Base-by-base conservation (phyloP, 441 rosid species). In the Arabidopsis hybrid region DNA sequence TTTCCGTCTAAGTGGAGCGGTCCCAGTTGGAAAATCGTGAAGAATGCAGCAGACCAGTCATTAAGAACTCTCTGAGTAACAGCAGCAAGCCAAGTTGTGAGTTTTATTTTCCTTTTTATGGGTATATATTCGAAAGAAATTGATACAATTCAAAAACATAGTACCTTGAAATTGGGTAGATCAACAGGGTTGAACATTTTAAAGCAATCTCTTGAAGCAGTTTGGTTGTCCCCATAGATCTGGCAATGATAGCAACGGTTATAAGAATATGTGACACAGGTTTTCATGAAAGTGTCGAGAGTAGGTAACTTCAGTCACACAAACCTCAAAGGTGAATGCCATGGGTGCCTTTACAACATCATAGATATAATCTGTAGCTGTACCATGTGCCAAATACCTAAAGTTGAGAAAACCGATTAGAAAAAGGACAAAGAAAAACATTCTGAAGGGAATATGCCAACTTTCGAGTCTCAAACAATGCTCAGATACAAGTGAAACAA, bases 261-360 rank as follows among this genome's bases (percentile, higher is more conserved):
- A 36, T 49, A 31, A 42, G 39, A 51, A 32, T 46, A 29, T 65
- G 49, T 6, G 16, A 65, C 31, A 79, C n/a, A 69, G 21, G 38
- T 64, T 64, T 45, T 58, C 39, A 36, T 26, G 16, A 29, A 62
- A 58, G 18, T 71, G 8, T n/a, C 1, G 17, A 43, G 17, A 17
- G 43, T 46, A 39, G 53, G 60, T 63, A 45, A 38, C 35, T 45
- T 78, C 7, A n/a, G 74, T 65, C 62, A 61, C 29, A 62, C 59
- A 43, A 61, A 93, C 99, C 99, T 96, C 99, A 66, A 96, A 96
- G 83, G 98, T 93, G 85, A 93, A 96, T 69, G 98, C 91, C 98
- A 93, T 89, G 26, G 99, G 99, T 69, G 86, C 91, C 83, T 80
- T 88, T 10, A 83, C 87, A 69, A 93, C 79, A 36, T 93, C 97